Conservation (phyloP, 768 basidiomycete species). For the Suillus placidus region DNA sequence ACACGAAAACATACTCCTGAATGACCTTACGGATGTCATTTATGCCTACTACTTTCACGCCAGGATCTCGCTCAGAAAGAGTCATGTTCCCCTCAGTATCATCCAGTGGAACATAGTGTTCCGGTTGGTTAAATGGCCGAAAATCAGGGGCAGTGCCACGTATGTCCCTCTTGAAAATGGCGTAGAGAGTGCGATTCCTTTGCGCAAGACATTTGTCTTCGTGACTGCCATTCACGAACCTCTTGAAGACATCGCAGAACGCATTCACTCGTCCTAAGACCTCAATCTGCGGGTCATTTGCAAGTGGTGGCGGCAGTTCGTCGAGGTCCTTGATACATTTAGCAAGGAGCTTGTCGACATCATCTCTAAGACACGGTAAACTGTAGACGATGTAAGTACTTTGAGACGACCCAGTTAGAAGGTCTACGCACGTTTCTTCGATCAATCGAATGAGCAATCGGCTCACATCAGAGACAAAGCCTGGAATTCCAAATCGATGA, state of each 20-base stretch:
- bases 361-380: conserved; percentile 45
- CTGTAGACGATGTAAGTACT: conserved; percentile 31
- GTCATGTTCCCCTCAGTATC: conserved; percentile 15
- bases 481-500: conserved; percentile 55
- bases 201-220: conserved; percentile 42
- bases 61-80: background rate
- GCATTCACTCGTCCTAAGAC: conserved; percentile 45
- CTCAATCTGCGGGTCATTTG: conserved; percentile 46
- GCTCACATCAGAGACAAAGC: conserved; percentile 56
- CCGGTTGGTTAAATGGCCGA: conserved; percentile 29
- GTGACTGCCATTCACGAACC: conserved; percentile 34
- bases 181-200: conserved; percentile 36
- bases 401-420: conserved; percentile 9
- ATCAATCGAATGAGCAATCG: conserved; percentile 55
- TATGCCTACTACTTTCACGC: conserved; percentile 29
- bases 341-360: conserved; percentile 44
- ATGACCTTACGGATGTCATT: conserved; percentile 39
- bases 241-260: conserved; percentile 46
- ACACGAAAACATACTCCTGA: conserved; percentile 31
- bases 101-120: conserved; percentile 16
- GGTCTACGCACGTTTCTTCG: conserved; percentile 47
- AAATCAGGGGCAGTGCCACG: conserved; percentile 47
- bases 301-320: conserved; percentile 43
- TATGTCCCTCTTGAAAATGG: conserved; percentile 36
- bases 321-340: conserved; percentile 37